Base-by-base conservation (phyloP, 306 rosid genomes). In the Nissolia schottii region DNA sequence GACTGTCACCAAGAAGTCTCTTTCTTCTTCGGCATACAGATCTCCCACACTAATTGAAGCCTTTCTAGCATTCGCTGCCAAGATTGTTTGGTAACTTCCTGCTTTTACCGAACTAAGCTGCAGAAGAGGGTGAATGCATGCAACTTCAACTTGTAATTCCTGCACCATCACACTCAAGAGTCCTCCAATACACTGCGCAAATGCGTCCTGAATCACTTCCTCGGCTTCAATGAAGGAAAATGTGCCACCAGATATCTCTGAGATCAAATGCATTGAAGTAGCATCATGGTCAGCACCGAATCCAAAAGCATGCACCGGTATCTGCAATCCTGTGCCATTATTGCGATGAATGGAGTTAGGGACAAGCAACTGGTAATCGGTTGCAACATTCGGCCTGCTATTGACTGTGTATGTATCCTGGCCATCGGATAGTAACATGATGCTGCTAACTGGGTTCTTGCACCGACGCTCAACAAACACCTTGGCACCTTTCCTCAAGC, bases 131-230 rank as follows among this genome's bases (percentile, higher is more conserved):
- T 86, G 89, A 67, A 82, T 80, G 48, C 96, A 94, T 27, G 61
- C 77, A n/a, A 91, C 70, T 64, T 81, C 80, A 3, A 94, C 81
- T 66, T 81, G 82, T 32, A 94, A 81, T 74, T 91, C 96, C 73
- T 94, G 99, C 78, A 89, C 90, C 41, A 94, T 93, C 73, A 94
- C 99, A 59, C 99, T 94, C 80, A 94, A 80, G 62, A 94, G 93
- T 19, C 99, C 99, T 8, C 99, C 99, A 38, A 94, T 91, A 82
- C 99, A 94, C 76, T 94, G 99, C 18, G 99, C 99, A 79, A 94
- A 94, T 56, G 99, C 99, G 45, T 94, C 97, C 86, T 94, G 99
- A 76, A 94, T 94, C 62, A 90, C 96, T 55, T 74, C 81, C 81
- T 94, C 99, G 2, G 96, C 82, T 84, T 94, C 99, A 53, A 94